Base-by-base conservation (phyloP, 768 basidiomycete genomes). In the Trametes villosa region DNA sequence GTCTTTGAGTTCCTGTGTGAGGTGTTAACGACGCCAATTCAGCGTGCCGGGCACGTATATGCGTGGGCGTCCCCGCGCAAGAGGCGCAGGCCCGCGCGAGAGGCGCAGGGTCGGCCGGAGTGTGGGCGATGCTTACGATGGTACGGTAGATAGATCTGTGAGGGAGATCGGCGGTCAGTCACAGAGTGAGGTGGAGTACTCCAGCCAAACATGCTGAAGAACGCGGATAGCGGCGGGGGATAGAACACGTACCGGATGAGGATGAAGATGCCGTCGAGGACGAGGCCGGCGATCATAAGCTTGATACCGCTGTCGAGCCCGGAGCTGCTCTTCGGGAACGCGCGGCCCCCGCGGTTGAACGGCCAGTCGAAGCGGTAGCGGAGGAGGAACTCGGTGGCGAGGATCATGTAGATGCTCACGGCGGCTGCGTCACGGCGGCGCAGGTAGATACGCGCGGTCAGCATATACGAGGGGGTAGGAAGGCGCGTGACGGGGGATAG, bases 71-170 rank as follows among this genome's bases (percentile, higher is more conserved):
- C n/a, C n/a, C n/a, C n/a, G n/a, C n/a, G n/a, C n/a, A n/a, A n/a
- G n/a, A n/a, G n/a, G n/a, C n/a, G n/a, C n/a, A n/a, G n/a, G n/a
- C n/a, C n/a, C n/a, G 44, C 31, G 20, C 22, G 29, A 22, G 52
- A 12, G 27, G 20, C 27, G 26, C 30, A n/a, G n/a, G n/a, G n/a
- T n/a, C n/a, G n/a, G n/a, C n/a, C n/a, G n/a, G n/a, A n/a, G n/a
- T n/a, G n/a, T n/a, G 24, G 22, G 24, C 18, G 30, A 4, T 3
- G 29, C 65, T 31, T 30, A 65, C 65, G 42, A 80, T 71, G 0
- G 81, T 81, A 48, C 84, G 79, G 68, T 83, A 86, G 12, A 84
- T 67, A 12, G 78, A 76, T 52, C 79, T 80, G 68, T 41, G 47
- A 15, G n/a, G n/a, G n/a, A n/a, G n/a, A n/a, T n/a, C n/a, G 40